Base-by-base conservation (phyloP, 257 asterid genomes). In the Salvia miltiorrhiza region DNA sequence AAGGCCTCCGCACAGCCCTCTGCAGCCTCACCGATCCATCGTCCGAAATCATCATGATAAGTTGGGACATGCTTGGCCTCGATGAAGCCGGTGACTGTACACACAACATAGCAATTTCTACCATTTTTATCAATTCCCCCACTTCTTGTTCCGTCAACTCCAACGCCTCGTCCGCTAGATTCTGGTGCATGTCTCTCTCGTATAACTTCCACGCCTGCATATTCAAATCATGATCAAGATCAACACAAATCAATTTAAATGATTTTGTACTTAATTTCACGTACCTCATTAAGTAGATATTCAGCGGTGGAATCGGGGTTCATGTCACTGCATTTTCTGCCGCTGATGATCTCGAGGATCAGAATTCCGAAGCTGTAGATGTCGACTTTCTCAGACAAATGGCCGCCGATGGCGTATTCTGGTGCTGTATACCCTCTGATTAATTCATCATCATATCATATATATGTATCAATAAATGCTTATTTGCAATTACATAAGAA, bases 361-460 rank as follows among this genome's bases (percentile, higher is more conserved):
- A 90, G 91, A 2, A 90, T 70, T 1, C 95, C 95, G 26, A 90
- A 87, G 74, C 96, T 85, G 75, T 87, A 90, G 43, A 84, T 73
- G 75, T 90, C 95, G 3, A 85, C 97, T 73, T 86, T 88, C 83
- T 90, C 96, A 0, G 96, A 83, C 63, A 90, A 76, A 73, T 86
- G 96, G 26, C 97, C 97, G 37, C 77, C 81, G 56, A 84, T 44
- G 53, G 94, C 90, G 59, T 90, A 90, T 76, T 88, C 97, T n/a
- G 97, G 95, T 68, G 96, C 90, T 2, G 97, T 86, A 65, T 88
- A 90, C 4, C 96, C 97, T 80, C 96, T 90, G 84, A 30, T 14
- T 53, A 4, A 53, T n/a, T 53, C 35, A 19, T 24, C 19, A 52
- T 7, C 28, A 9, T 19, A 11, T 16, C 30, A 40, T n/a, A n/a